Percentiles rank a stretch among this genome's conserved stretches.
phyloP scores from a whole-genome alignment of 73 alveolate genomes.

The Uronychia setigera region DNA sequence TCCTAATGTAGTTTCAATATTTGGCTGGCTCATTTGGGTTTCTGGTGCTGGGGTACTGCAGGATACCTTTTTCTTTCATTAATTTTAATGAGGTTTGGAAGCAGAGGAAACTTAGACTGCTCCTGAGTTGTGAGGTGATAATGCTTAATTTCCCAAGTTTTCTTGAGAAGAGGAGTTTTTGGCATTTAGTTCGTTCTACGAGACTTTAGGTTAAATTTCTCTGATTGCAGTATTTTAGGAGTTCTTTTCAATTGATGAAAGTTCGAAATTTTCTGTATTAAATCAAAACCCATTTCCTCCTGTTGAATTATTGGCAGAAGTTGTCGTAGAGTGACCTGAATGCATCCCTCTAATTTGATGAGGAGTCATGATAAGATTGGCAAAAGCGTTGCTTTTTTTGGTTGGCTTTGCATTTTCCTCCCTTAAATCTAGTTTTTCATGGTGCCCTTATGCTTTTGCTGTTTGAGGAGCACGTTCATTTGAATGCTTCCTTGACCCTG shows the following conservation, averaged over 20 bases:
- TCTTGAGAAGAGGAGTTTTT: too few species aligned
- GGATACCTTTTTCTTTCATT: not conserved
- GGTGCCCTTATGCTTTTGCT: not conserved
- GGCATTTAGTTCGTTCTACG: too few species aligned
- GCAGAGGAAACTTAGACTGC: not conserved
- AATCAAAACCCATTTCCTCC: too few species aligned
- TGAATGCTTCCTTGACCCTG: not conserved
- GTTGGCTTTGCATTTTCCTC: not conserved
- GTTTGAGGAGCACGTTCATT: not conserved
- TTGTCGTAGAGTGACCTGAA: too few species aligned
- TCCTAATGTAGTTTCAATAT: not conserved
- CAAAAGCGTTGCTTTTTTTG: not conserved
- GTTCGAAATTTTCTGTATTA: too few species aligned
- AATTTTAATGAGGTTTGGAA: not conserved
- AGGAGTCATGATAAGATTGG: not conserved
- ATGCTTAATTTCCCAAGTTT: too few species aligned
- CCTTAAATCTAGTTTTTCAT: not conserved
- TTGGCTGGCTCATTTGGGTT: not conserved
- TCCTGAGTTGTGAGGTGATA: not conserved
- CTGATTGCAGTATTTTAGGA: too few species aligned
- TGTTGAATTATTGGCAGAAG: too few species aligned
- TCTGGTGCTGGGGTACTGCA: not conserved
- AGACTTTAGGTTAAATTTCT: too few species aligned
- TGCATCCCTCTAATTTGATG: too few species aligned
- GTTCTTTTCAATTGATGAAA: too few species aligned